These are phyloP conservation scores for Podila minutissima DNA, from an alignment of 192 early-diverging fungal genomes.

Conservation along the genomic window DNA sequence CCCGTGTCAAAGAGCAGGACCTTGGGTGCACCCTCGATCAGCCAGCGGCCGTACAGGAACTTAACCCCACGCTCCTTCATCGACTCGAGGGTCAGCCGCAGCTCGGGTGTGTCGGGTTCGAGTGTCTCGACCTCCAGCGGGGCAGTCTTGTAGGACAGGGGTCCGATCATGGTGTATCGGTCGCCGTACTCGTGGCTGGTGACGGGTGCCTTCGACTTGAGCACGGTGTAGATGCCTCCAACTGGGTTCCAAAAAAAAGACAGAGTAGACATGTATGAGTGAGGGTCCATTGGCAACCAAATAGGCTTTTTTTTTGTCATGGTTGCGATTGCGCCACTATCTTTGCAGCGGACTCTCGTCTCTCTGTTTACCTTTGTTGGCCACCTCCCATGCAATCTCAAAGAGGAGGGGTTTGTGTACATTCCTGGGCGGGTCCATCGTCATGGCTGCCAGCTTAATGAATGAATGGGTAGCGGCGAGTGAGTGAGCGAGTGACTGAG, in stretches of 20 bases:
- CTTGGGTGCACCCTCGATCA: conserved; percentile 89
- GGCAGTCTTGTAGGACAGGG: conserved; percentile 83
- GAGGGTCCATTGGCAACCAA: too few species aligned
- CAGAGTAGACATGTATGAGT: neutral
- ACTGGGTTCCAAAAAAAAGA: conserved; percentile 60
- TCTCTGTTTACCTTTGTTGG: conserved; percentile 83
- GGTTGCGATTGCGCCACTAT: too few species aligned
- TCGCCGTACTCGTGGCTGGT: conserved; percentile 93
- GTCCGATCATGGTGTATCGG: conserved; percentile 91
- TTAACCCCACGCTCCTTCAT: conserved; percentile 79
- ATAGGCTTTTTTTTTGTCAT: too few species aligned
- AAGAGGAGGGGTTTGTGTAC: conserved; percentile 82
- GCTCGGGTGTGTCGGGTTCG: conserved; percentile 69
- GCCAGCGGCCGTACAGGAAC: conserved; percentile 90
- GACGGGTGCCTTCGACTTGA: conserved; percentile 95
- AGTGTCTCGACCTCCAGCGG: conserved; percentile 89
- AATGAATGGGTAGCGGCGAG: neutral
- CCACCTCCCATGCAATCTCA: conserved; percentile 98
- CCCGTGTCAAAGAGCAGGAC: conserved; percentile 91
- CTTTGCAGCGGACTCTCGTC: neutral
- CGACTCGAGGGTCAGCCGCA: conserved; percentile 71
- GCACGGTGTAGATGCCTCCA: conserved; percentile 97
- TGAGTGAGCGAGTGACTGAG: neutral
- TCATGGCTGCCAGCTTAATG: neutral
- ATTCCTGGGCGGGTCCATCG: conserved; percentile 28